These are phyloP conservation scores for Nicotiana paniculata DNA, from an alignment of 257 asterid genomes.

Conservation along the genomic window DNA sequence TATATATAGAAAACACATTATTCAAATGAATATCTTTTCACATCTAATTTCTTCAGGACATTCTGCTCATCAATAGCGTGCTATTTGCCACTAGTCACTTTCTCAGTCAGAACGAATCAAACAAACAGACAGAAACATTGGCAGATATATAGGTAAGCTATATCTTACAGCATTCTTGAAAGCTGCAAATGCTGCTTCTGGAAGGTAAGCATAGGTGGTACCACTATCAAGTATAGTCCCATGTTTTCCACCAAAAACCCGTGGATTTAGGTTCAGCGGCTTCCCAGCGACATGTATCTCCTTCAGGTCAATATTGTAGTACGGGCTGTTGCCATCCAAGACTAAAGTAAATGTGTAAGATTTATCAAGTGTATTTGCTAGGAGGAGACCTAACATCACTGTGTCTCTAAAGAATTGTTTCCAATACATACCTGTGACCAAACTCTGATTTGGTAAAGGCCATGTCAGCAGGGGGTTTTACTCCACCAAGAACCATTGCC, in stretches of 20 bases:
- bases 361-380: slow-evolving; percentile 78
- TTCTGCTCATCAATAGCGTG: background rate
- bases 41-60: background rate
- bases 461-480: slow-evolving; percentile 65
- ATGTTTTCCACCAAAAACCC: slow-evolving; percentile 71
- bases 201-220: slow-evolving; percentile 92
- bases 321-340: slow-evolving; percentile 98
- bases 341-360: slow-evolving; percentile 98
- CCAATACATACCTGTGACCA: slow-evolving; percentile 64
- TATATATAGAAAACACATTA: background rate
- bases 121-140: background rate
- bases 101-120: background rate
- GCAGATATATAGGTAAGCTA: background rate
- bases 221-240: slow-evolving; percentile 94
- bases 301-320: slow-evolving; percentile 89
- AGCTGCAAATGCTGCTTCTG: slow-evolving; percentile 69
- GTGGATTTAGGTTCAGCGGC: slow-evolving; percentile 50
- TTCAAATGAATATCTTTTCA: background rate
- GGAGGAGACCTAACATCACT: slow-evolving; percentile 73
- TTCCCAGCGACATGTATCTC: slow-evolving; percentile 95
- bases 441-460: slow-evolving; percentile 71
- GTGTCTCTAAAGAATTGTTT: slow-evolving; percentile 21
- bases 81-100: background rate
- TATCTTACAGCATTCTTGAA: slow-evolving; percentile 77
- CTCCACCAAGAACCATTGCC: slow-evolving; percentile 92